Evolutionary conservation across 768 basidiomycete species (phyloP), one percentile per base, ranked within the genome.

Genomic region (Mrakia gelida): DNA sequence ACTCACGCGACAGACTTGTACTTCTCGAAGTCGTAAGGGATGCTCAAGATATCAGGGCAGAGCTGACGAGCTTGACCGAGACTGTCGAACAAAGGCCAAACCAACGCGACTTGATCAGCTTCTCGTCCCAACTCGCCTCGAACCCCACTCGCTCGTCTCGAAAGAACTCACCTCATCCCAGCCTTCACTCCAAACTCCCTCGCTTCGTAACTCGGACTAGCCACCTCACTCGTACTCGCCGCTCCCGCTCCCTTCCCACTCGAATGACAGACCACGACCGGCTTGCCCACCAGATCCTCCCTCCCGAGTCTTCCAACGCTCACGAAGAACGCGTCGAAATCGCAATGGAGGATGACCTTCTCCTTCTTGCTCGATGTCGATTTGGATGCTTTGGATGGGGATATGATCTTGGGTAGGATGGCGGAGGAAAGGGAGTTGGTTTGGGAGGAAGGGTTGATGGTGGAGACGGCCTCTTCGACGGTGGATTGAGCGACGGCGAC

Each of bases 321-420:
- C 16, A 98, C 95, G 82, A 99, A 99, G 87, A 98, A 98, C 80
- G 91, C 94, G 82, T 99, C 97, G 80, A 98, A 98, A 83, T 95
- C 93, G 80, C 92, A 93, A 81, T 95, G 93, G 92, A 95, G 92
- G 81, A 94, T 91, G 61, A 87, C 87, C 68, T 84, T 85, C 23
- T 86, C 88, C 81, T 87, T 89, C 26, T 16, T 74, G 77, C 41
- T 91, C 63, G 38, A 38, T 38, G 86, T 28, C 26, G 71, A 62
- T 4, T 28, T 45, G 28, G 59, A n/a, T 8, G 71, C 3, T 21
- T 63, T 62, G 0, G 54, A 75, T 21, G 80, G 78, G 82, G 81
- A n/a, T 79, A 80, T 28, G 83, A 70, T 41, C 23, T 75, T 75
- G 8, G 84, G 84, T 0, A 84, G 78, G 32, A 79, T 76, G 6